These are phyloP conservation scores for Lizonia empirigonia DNA, from an alignment of 2,329 filamentous ascomycete species.

Conservation along the genomic window DNA sequence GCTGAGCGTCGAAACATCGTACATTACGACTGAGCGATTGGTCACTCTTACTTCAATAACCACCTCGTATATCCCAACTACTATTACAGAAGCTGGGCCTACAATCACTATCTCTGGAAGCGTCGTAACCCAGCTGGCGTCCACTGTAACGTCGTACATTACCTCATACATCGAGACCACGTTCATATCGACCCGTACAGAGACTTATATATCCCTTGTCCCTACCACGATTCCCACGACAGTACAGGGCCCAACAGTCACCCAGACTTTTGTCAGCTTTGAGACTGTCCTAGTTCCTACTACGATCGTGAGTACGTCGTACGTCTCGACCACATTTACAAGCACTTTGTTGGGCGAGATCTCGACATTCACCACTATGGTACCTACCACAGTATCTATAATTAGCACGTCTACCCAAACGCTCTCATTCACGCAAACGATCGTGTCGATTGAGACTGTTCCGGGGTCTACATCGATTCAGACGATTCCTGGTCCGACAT, in stretches of 20 bases:
- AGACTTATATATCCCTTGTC: background rate
- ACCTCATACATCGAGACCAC: background rate
- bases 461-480: background rate
- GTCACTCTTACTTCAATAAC: conserved; percentile 1
- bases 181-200: background rate
- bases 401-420: background rate
- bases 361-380: background rate
- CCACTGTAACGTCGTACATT: background rate
- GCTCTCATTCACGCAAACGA: background rate
- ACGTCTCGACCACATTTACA: background rate
- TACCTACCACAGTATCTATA: background rate
- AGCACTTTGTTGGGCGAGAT: background rate
- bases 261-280: background rate
- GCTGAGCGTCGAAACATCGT: background rate
- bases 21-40: conserved; percentile 7
- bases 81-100: background rate
- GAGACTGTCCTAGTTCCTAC: background rate
- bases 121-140: background rate
- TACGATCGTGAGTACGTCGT: background rate
- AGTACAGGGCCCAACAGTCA: background rate
- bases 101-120: conserved; percentile 7
- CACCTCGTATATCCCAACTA: conserved; percentile 1
- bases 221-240: conserved; percentile 1
- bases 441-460: background rate
- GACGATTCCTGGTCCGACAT: background rate